Base-by-base conservation (phyloP, 2,329 filamentous ascomycete genomes). In the Pochonia chlamydosporia region DNA sequence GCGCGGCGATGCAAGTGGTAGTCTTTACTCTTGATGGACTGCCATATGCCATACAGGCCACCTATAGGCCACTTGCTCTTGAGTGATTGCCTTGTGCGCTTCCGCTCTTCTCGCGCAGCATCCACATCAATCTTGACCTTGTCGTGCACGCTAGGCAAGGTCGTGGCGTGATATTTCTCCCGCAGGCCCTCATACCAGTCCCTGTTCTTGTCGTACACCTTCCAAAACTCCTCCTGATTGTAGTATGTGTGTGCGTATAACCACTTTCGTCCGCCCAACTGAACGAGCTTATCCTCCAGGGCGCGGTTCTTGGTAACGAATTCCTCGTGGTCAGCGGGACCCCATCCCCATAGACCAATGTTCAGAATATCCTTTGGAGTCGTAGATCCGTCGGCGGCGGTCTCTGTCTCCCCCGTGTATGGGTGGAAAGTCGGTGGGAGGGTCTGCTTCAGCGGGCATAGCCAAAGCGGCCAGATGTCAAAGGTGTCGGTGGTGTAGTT, bases 211-310 rank as follows among this genome's bases (percentile, higher is more conserved):
- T 72, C 73, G 61, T 87, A 87, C 44, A 82, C 70, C 28, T 67
- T 57, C 82, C 83, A 87, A 65, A 87, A 89, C 59, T 87, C 80
- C 0, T 75, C 68, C 59, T 86, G 78, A n/a, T 78, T 75, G 63
- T 93, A 93, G 68, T 90, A 95, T 0, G 87, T 85, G 59, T 92
- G 86, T 3, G 89, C 88, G 64, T 95, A 95, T 11, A 95, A 71
- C 85, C 88, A 93, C 70, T 95, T 95, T 71, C 86, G 80, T 3
- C 89, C 89, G 40, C 83, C 82, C 1, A 93, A 75, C 53, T 81
- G 74, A 41, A 72, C 71, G 4, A 91, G 77, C 59, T 85, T 85
- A 18, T 71, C 67, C 68, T 95, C 89, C 18, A 95, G 73, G 37
- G 74, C 74, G 26, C 84, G 78, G 65, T 95, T 95, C 55, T 80